Percentiles rank a stretch among this genome's conserved stretches.
Conservation (phyloP, 257 asterid species). For the Solanum commersonii region DNA sequence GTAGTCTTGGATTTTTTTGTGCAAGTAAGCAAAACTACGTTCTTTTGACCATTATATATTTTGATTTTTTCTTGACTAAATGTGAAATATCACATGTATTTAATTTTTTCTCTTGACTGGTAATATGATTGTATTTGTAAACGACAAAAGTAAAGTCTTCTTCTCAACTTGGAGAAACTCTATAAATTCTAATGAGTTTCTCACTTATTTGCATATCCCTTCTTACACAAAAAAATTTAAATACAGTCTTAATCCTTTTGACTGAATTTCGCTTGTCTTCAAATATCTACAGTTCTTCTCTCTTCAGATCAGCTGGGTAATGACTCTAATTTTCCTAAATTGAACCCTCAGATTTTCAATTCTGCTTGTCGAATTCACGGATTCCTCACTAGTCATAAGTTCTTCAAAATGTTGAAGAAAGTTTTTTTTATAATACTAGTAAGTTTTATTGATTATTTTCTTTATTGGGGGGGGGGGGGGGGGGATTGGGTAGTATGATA, state of each 20-base stretch:
- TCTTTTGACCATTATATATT: neutral
- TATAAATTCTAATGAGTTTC: neutral
- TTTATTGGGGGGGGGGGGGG: too few species aligned
- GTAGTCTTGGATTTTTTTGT: neutral
- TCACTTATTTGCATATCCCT: neutral
- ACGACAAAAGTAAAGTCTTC: neutral
- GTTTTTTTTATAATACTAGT: neutral
- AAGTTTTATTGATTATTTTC: too few species aligned
- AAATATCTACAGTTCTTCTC: neutral
- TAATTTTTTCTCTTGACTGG: too few species aligned
- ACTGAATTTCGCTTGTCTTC: neutral
- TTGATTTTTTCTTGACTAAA: neutral
- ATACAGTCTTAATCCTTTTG: neutral
- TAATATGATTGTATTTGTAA: neutral
- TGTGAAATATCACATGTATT: neutral
- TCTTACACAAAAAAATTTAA: neutral
- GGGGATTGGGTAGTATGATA: too few species aligned
- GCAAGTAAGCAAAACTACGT: neutral
- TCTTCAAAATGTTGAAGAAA: conserved; percentile 32
- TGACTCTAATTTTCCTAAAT: neutral
- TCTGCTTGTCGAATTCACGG: neutral
- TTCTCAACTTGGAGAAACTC: neutral
- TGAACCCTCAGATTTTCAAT: neutral
- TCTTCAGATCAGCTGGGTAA: neutral
- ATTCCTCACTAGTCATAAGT: conserved; percentile 3